Conservation (phyloP, 371 early-diverging fungal genomes). For the Mucor piriformis region DNA sequence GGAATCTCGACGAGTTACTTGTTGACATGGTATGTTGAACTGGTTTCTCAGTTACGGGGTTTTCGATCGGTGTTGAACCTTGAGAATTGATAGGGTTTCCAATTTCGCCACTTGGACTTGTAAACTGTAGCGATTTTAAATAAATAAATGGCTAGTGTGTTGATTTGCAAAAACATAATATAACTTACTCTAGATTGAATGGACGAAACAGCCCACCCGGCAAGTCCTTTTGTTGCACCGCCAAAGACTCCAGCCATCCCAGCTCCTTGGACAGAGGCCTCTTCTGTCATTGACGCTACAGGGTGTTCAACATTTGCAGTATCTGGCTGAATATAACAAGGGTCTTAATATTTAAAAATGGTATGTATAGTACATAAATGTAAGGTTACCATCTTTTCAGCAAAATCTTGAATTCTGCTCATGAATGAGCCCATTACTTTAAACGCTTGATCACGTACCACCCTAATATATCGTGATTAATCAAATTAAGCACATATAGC, state of each 20-base stretch:
- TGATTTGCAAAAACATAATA: neutral
- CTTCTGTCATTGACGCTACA: conserved; percentile 15
- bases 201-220: conserved; percentile 56
- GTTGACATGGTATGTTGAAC: neutral
- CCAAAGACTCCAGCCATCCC: conserved; percentile 45
- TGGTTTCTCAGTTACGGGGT: neutral
- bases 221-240: conserved; percentile 51
- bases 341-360: too few species aligned
- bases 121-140: too few species aligned
- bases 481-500: neutral
- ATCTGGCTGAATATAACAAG: conserved; percentile 57
- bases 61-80: neutral
- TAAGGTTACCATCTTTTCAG: conserved; percentile 61
- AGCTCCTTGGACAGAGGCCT: conserved; percentile 20
- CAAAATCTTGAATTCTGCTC: conserved; percentile 64
- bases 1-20: neutral
- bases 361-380: too few species aligned
- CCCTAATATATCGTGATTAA: conserved; percentile 29
- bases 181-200: conserved; percentile 43
- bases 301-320: conserved; percentile 39
- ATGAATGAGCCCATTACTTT: conserved; percentile 71
- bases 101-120: conserved; percentile 48
- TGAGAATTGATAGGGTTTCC: conserved; percentile 16
- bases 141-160: too few species aligned
- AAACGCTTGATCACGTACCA: conserved; percentile 83